Conservation (phyloP, 352 stramenopile species). For the Pythium diclinum region DNA sequence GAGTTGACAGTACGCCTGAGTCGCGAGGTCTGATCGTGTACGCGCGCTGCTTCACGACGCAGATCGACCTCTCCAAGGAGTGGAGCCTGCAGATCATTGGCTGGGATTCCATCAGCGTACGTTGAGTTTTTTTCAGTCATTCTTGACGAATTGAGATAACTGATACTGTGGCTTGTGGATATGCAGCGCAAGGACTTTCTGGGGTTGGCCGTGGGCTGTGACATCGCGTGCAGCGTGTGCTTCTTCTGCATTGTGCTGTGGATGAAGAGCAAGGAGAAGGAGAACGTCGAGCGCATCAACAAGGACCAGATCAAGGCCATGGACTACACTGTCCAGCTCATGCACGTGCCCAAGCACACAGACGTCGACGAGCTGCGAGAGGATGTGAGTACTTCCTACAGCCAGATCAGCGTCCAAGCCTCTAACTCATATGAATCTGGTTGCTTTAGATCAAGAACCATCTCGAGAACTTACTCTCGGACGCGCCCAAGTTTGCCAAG, state of each 20-base stretch:
- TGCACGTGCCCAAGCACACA: constrained; percentile 56
- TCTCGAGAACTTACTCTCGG: constrained; percentile 56
- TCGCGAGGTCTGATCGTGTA: constrained; percentile 64
- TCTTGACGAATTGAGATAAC: neutral
- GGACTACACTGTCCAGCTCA: constrained; percentile 79
- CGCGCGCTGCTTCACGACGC: constrained; percentile 71
- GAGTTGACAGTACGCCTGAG: constrained; percentile 7
- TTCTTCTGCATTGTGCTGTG: constrained; percentile 73
- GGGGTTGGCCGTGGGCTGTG: constrained; percentile 60
- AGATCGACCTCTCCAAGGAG: constrained; percentile 65
- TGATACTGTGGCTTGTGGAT: neutral
- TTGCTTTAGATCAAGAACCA: constrained; percentile 52
- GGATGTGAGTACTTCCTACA: constrained; percentile 35
- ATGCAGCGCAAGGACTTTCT: constrained; percentile 65
- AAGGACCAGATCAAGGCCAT: constrained; percentile 64
- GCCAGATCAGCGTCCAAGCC: neutral
- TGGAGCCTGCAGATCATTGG: constrained; percentile 78
- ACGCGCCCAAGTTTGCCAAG: constrained; percentile 45
- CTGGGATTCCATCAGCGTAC: constrained; percentile 71
- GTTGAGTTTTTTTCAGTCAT: constrained; percentile 15
- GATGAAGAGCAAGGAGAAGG: constrained; percentile 70
- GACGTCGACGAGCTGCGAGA: constrained; percentile 57
- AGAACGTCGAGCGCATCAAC: constrained; percentile 52
- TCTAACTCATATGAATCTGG: neutral
- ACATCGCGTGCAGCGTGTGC: constrained; percentile 60